These are phyloP conservation scores for Starmerella lactis-condensi DNA, from an alignment of 805 yeast species.

Conservation along the genomic window DNA sequence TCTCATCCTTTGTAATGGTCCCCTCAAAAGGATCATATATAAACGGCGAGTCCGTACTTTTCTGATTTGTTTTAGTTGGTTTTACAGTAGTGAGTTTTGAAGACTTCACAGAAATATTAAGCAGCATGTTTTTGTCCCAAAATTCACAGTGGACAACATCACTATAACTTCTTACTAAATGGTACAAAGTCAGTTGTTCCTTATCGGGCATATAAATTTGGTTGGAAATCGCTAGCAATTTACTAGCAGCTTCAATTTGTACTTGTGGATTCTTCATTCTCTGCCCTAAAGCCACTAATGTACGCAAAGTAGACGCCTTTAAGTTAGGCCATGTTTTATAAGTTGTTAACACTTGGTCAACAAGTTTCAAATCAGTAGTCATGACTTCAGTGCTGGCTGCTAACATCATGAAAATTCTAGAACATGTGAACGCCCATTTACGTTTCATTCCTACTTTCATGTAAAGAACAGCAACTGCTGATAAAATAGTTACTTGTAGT, in stretches of 20 bases:
- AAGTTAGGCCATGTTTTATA: conserved; percentile 13
- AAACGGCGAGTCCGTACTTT: conserved; percentile 9
- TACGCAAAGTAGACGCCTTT: conserved; percentile 12
- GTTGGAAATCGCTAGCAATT: conserved; percentile 10
- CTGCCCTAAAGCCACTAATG: conserved; percentile 15
- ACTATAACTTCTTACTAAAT: conserved; percentile 10
- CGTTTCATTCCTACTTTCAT: conserved; percentile 41
- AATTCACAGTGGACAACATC: conserved; percentile 27
- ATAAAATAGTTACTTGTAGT: not conserved
- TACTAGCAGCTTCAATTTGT: conserved; percentile 12
- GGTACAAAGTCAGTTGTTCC: conserved; percentile 14
- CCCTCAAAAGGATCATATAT: conserved; percentile 36
- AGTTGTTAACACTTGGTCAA: conserved; percentile 10
- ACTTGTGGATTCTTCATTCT: conserved; percentile 9
- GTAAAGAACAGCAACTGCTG: conserved; percentile 44
- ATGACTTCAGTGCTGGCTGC: conserved; percentile 11
- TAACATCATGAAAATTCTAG: conserved; percentile 33
- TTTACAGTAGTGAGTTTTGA: conserved; percentile 7
- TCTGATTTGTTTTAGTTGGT: not conserved
- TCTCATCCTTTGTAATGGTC: conserved; percentile 13
- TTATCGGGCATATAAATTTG: conserved; percentile 4
- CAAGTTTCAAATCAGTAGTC: conserved; percentile 11
- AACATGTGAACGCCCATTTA: conserved; percentile 50
- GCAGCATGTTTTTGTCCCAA: conserved; percentile 57
- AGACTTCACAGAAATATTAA: conserved; percentile 26